phyloP scores from a whole-genome alignment of 2,329 filamentous ascomycete species.

The Metarhizium rileyi region DNA sequence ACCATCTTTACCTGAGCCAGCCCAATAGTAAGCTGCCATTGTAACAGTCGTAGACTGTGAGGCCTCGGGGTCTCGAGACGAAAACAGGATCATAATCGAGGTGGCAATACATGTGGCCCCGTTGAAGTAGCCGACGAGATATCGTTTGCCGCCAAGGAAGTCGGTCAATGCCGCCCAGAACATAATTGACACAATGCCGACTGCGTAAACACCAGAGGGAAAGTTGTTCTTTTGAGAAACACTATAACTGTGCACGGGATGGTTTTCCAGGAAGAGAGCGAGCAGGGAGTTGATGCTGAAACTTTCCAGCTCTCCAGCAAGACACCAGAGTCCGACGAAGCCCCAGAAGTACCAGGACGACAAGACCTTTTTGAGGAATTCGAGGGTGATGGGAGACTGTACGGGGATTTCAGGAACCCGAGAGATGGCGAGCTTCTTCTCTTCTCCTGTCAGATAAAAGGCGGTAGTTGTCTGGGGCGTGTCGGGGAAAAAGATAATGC shows the following conservation, averaged over 20 bases:
- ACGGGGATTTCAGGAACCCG: slow-evolving; percentile 28
- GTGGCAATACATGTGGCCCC: slow-evolving; percentile 54
- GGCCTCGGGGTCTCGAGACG: slow-evolving; percentile 30
- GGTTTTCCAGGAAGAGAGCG: slow-evolving; percentile 38
- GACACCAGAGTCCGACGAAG: slow-evolving; percentile 57
- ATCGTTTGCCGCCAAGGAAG: slow-evolving; percentile 51
- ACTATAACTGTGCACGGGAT: slow-evolving; percentile 32
- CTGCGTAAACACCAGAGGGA: slow-evolving; percentile 45
- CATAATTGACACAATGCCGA: slow-evolving; percentile 50
- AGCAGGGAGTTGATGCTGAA: slow-evolving; percentile 56
- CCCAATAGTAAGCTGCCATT: slow-evolving; percentile 61
- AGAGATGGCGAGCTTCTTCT: slow-evolving; percentile 31
- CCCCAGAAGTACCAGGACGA: slow-evolving; percentile 56
- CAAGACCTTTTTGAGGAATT: slow-evolving; percentile 46
- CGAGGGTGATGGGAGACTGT: slow-evolving; percentile 34
- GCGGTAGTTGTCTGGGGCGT: slow-evolving; percentile 37
- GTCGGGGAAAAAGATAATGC: slow-evolving; percentile 27
- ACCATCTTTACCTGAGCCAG: slow-evolving; percentile 34
- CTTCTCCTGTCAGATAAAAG: slow-evolving; percentile 34
- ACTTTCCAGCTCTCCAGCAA: slow-evolving; percentile 62
- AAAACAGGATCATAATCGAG: slow-evolving; percentile 50
- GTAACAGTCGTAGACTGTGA: slow-evolving; percentile 37
- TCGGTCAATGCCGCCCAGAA: slow-evolving; percentile 64
- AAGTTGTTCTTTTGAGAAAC: slow-evolving; percentile 46
- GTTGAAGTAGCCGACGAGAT: slow-evolving; percentile 58